Evolutionary conservation across 73 alveolate genomes (phyloP), one percentile per base, ranked within the genome.

Genomic region (Halteria grandinella): DNA sequence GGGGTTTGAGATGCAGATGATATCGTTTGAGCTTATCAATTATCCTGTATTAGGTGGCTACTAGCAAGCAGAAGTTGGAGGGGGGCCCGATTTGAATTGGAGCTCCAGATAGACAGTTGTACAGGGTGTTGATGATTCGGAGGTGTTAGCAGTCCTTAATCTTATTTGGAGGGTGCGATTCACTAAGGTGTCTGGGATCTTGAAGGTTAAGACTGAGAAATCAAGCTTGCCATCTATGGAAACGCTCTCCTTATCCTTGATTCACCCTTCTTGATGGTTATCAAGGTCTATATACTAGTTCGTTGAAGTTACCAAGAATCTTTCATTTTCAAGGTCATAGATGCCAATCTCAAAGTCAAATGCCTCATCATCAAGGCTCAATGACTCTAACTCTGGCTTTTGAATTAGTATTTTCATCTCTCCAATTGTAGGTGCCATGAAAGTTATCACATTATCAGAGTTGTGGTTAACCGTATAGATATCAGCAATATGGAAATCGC

Each of bases 401-500:
- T 62, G 62, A 62, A 62, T 18, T 7, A 62, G 20, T 7, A 62
- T 17, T 60, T 62, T 62, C 36, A 62, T 5, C 12, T 7, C n/a
- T n/a, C 78, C 78, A 23, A 15, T 12, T 7, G 18, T 4, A 41
- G 36, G 36, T 10, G 78, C 62, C 8, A 60, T 62, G 27, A 62
- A 39, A 21, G 36, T 39, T n/a, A 62, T 62, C 27, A 62, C 23
- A 40, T 62, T 62, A 45, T 62, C 78, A 8, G 15, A 29, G 45
- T 62, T 52, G 27, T 62, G 78, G 24, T 62, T 62, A 14, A 62
- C 23, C 18, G 57, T 17, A 43, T 39, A 62, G 62, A 17, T 40
- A 62, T 62, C 78, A n/a, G 78, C 78, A 14, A 62, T 41, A 43
- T 62, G 78, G 36, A 57, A 12, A 3, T 57, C 74, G 10, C 74